phyloP scores from a whole-genome alignment of 2,329 filamentous ascomycete species.

The Fusarium avenaceum region DNA sequence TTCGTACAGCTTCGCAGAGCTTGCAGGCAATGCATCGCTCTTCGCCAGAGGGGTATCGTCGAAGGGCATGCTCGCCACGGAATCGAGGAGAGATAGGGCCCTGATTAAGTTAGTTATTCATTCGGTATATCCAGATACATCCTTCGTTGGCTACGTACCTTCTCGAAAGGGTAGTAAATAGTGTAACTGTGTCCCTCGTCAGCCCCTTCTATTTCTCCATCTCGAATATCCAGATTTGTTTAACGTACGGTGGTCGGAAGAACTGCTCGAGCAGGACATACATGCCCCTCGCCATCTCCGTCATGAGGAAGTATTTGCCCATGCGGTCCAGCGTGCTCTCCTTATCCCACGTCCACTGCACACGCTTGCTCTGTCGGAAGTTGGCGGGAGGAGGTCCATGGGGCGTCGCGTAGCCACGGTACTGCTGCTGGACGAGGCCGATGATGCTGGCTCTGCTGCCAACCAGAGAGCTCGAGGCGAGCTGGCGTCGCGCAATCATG shows the following conservation, averaged over 20 bases:
- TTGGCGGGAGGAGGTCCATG: slow-evolving; percentile 82
- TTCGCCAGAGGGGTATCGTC: slow-evolving; percentile 96
- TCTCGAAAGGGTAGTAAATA: slow-evolving; percentile 99
- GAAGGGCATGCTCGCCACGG: slow-evolving; percentile 96
- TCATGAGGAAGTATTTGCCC: slow-evolving; percentile 94
- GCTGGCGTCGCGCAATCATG: slow-evolving; percentile 56
- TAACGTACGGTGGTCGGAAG: slow-evolving; percentile 94
- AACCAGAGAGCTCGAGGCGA: slow-evolving; percentile 47
- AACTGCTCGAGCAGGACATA: slow-evolving; percentile 98
- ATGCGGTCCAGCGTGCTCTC: slow-evolving; percentile 85
- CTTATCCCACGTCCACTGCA: slow-evolving; percentile 83
- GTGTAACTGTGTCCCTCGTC: slow-evolving; percentile 78
- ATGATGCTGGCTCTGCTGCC: slow-evolving; percentile 37
- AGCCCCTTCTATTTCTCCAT: slow-evolving; percentile 17
- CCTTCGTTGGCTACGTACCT: slow-evolving; percentile 64
- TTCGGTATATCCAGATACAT: slow-evolving; percentile 8
- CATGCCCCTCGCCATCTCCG: slow-evolving; percentile 98
- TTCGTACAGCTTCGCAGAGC: slow-evolving; percentile 87
- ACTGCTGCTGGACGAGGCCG: slow-evolving; percentile 49
- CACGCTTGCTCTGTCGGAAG: slow-evolving; percentile 81
- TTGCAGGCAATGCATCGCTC: slow-evolving; percentile 99
- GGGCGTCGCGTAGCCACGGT: slow-evolving; percentile 73
- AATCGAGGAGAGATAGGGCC: slow-evolving; percentile 98
- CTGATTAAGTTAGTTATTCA: slow-evolving; percentile 54
- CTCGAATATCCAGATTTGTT: not conserved